Percentiles rank a stretch among this genome's conserved stretches.
Evolutionary conservation across 1,284 basidiomycete species (phyloP).

Genomic region (Sutorius eximius): DNA sequence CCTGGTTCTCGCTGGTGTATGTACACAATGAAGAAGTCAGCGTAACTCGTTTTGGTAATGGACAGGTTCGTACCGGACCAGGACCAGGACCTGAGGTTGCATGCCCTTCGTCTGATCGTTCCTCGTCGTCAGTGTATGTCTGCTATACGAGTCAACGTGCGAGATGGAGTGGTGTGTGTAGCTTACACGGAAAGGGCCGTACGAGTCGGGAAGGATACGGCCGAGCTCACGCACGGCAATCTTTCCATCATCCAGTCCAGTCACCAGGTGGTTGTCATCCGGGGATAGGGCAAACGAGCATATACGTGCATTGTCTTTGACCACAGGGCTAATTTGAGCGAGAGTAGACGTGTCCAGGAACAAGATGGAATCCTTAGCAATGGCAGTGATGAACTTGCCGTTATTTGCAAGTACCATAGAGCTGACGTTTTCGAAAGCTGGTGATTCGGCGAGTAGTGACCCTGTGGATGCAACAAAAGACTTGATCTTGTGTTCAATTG

Average conservation of each 20-base stretch:
- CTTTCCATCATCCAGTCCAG: background rate
- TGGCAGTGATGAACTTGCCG: too few relatives aligned
- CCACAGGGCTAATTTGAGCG: background rate
- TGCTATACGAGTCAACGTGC: background rate
- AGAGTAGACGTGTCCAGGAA: background rate
- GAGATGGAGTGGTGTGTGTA: too few relatives aligned
- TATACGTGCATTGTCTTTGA: fast-evolving
- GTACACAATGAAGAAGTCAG: background rate
- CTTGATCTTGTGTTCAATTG: background rate
- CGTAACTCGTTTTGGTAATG: background rate
- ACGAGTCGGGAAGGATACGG: background rate
- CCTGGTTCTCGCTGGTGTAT: background rate
- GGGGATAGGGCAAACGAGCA: background rate
- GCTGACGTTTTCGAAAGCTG: background rate
- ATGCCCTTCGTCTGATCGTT: background rate
- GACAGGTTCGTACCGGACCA: background rate
- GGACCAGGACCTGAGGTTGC: too few relatives aligned
- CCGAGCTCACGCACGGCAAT: background rate
- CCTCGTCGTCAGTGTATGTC: background rate
- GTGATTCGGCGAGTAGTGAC: background rate
- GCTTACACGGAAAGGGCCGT: background rate
- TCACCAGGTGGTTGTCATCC: background rate
- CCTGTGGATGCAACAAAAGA: background rate
- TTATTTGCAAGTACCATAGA: background rate
- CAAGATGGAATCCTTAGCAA: background rate